phyloP scores from a whole-genome alignment of 2,329 filamentous ascomycete species.

The Epichloe coenophiala region DNA sequence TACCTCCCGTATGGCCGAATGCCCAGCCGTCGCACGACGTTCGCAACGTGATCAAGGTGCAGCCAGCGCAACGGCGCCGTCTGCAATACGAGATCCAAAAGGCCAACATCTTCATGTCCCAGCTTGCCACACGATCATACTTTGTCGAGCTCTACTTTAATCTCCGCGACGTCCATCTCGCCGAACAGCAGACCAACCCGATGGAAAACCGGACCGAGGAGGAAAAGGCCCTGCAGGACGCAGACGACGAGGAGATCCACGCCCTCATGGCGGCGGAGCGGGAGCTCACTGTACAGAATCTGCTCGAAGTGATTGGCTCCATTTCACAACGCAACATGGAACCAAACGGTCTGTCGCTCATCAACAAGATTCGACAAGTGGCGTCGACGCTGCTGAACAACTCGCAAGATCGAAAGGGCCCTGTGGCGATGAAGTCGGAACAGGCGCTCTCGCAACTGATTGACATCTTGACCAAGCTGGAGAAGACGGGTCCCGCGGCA shows the following conservation, averaged over 20 bases:
- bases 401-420: conserved; percentile 35
- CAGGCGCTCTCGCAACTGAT: conserved; percentile 60
- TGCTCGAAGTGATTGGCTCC: conserved; percentile 59
- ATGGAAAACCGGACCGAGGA: conserved; percentile 21
- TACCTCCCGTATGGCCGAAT: conserved; percentile 34
- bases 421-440: conserved; percentile 44
- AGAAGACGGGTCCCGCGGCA: conserved; percentile 40
- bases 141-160: conserved; percentile 79
- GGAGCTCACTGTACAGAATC: conserved; percentile 67
- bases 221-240: conserved; percentile 23
- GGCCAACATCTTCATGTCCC: conserved; percentile 74
- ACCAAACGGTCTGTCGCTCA: conserved; percentile 49
- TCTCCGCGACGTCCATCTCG: conserved; percentile 52
- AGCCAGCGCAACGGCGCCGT: conserved; percentile 37
- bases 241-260: conserved; percentile 36
- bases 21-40: conserved; percentile 35
- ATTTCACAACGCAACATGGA: conserved; percentile 82
- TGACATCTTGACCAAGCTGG: conserved; percentile 60
- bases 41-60: conserved; percentile 33
- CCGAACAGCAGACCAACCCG: conserved; percentile 27
- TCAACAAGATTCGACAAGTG: conserved; percentile 74
- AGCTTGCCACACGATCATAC: conserved; percentile 69
- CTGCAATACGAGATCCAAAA: conserved; percentile 84
- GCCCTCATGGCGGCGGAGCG: conserved; percentile 60
- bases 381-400: conserved; percentile 64